Conservation (phyloP, 2,329 filamentous ascomycete genomes). For the Cytospora piceae region DNA sequence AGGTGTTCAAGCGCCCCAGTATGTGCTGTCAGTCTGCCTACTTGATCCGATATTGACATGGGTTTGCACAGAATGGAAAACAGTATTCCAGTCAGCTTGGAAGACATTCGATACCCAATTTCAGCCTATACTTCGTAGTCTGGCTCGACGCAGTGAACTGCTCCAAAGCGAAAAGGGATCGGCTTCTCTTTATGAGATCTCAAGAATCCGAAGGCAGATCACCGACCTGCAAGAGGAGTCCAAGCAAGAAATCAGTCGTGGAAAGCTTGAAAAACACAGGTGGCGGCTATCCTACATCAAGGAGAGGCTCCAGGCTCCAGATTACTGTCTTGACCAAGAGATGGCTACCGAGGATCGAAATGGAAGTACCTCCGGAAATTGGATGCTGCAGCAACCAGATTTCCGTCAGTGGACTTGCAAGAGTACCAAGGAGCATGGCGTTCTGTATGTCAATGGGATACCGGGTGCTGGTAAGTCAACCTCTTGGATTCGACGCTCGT, state of each 20-base stretch:
- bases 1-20: conserved; percentile 1
- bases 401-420: neutral
- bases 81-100: neutral
- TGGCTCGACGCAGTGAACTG: neutral
- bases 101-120: conserved; percentile 14
- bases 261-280: neutral
- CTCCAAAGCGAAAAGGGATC: conserved; percentile 8
- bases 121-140: neutral
- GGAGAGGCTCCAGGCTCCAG: neutral
- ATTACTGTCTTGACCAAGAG: neutral
- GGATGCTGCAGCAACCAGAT: neutral
- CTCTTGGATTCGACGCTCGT: neutral
- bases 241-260: neutral
- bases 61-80: conserved; percentile 1
- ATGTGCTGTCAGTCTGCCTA: neutral
- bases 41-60: too few relatives aligned
- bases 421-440: neutral
- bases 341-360: neutral
- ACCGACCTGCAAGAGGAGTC: neutral
- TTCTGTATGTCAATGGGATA: conserved; percentile 13
- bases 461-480: conserved; percentile 6
- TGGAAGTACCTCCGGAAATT: neutral
- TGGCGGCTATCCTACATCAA: conserved; percentile 1
- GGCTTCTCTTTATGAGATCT: conserved; percentile 3
- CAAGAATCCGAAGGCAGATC: neutral